A percentile compares a stretch with the other conserved stretches of the same genome.
phyloP scores from a whole-genome alignment of 1,139 yeast species.

The Hansenula sp. region DNA sequence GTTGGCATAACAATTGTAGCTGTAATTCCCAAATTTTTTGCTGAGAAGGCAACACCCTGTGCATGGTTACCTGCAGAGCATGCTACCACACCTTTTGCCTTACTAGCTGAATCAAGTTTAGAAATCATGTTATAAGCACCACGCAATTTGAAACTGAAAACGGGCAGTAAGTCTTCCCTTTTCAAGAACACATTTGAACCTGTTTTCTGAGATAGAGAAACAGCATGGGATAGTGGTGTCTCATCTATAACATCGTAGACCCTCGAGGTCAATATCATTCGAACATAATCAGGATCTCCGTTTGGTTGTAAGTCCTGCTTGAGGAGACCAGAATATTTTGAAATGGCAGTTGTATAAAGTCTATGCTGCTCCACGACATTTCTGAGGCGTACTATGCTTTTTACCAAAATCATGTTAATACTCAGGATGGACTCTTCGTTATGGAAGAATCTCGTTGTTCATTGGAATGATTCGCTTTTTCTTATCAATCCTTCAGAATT shows the following conservation, averaged over 20 bases:
- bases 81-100: slow-evolving; percentile 88
- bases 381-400: neutral
- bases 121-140: slow-evolving; percentile 99
- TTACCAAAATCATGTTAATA: neutral
- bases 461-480: too few species aligned
- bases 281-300: slow-evolving; percentile 89
- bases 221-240: slow-evolving; percentile 78
- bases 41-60: slow-evolving; percentile 96
- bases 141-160: slow-evolving; percentile 90
- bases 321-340: slow-evolving; percentile 44
- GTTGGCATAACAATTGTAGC: slow-evolving; percentile 98
- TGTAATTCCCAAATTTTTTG: slow-evolving; percentile 77
- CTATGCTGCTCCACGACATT: neutral
- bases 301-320: slow-evolving; percentile 49
- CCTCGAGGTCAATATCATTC: slow-evolving; percentile 82
- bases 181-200: slow-evolving; percentile 74
- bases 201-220: slow-evolving; percentile 66
- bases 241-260: slow-evolving; percentile 95
- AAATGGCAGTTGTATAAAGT: neutral
- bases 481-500: too few species aligned
- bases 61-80: slow-evolving; percentile 99
- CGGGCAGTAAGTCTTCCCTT: slow-evolving; percentile 92
- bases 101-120: slow-evolving; percentile 63
- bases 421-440: too few species aligned
- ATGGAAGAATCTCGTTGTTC: too few species aligned